phyloP scores from a whole-genome alignment of 768 basidiomycete genomes.

The Pulveroboletus sp. region DNA sequence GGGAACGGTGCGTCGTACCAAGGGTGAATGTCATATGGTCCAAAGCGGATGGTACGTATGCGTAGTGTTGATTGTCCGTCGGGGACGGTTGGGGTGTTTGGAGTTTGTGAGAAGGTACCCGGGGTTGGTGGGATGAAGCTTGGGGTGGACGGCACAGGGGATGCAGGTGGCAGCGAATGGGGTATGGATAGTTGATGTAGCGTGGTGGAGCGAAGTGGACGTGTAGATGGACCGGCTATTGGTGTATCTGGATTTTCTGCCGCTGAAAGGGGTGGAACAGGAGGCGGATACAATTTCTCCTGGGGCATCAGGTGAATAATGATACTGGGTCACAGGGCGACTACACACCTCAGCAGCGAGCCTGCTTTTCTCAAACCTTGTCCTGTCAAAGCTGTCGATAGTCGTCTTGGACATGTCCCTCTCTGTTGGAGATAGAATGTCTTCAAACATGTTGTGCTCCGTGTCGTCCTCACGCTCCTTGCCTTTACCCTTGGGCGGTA shows the following conservation, averaged over 20 bases:
- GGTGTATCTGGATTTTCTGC: slow-evolving; percentile 35
- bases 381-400: slow-evolving; percentile 59
- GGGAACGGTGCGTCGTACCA: slow-evolving; percentile 99
- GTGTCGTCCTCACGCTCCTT: slow-evolving; percentile 68
- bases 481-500: slow-evolving; percentile 62
- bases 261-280: slow-evolving; percentile 30
- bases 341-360: slow-evolving; percentile 67
- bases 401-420: slow-evolving; percentile 71
- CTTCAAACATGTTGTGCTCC: slow-evolving; percentile 73
- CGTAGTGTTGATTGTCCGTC: slow-evolving; percentile 43
- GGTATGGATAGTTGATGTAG: slow-evolving; percentile 38
- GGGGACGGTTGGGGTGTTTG: slow-evolving; percentile 24
- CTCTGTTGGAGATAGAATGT: slow-evolving; percentile 65
- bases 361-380: slow-evolving; percentile 71
- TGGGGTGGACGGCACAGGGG: slow-evolving; percentile 40
- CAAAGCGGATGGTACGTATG: slow-evolving; percentile 89
- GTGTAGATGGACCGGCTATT: slow-evolving; percentile 54
- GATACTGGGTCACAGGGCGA: not conserved
- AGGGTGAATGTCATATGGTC: slow-evolving; percentile 89
- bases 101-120: slow-evolving; percentile 32
- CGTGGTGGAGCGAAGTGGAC: slow-evolving; percentile 60
- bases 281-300: slow-evolving; percentile 50
- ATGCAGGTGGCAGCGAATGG: slow-evolving; percentile 26
- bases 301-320: slow-evolving; percentile 22
- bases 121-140: slow-evolving; percentile 31